Conservation (phyloP, 164 flowering plant species). For the Vitis cinerea region DNA sequence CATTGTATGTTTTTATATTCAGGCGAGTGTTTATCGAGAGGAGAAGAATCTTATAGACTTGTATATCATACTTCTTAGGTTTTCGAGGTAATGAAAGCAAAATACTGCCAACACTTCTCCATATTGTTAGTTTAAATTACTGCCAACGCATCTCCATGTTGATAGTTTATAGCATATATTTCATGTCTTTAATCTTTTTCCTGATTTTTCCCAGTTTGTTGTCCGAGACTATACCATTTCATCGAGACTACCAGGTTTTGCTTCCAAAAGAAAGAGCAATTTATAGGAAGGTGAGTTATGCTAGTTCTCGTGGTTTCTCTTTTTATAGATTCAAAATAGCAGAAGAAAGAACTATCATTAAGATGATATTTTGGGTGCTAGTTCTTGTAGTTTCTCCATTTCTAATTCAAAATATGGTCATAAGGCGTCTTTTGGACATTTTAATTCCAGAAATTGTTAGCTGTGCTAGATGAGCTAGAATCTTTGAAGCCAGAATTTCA, state of each 20-base stretch:
- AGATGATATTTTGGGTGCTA: not conserved
- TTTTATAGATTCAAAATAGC: not conserved
- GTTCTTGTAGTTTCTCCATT: too few species aligned
- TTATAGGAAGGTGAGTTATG: constrained; percentile 52
- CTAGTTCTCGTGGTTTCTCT: not conserved
- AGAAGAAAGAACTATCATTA: not conserved
- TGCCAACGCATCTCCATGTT: not conserved
- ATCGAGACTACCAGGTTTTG: constrained; percentile 77
- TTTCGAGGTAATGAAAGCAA: constrained; percentile 61
- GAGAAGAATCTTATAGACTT: constrained; percentile 87
- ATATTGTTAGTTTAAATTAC: not conserved
- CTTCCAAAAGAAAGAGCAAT: constrained; percentile 45
- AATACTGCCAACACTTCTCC: not conserved
- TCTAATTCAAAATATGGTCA: too few species aligned
- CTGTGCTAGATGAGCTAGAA: constrained; percentile 77
- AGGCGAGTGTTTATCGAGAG: constrained; percentile 83
- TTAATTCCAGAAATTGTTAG: constrained; percentile 54
- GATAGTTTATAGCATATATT: not conserved
- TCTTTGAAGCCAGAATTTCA: constrained; percentile 64
- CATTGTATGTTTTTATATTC: constrained; percentile 14
- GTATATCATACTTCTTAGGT: constrained; percentile 87
- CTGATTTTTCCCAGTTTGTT: constrained; percentile 58
- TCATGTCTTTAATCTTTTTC: not conserved
- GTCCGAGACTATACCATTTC: constrained; percentile 89
- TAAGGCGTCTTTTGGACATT: constrained; percentile 9